Conservation (phyloP, 2,329 filamentous ascomycete genomes). For the Alternaria infectoria region DNA sequence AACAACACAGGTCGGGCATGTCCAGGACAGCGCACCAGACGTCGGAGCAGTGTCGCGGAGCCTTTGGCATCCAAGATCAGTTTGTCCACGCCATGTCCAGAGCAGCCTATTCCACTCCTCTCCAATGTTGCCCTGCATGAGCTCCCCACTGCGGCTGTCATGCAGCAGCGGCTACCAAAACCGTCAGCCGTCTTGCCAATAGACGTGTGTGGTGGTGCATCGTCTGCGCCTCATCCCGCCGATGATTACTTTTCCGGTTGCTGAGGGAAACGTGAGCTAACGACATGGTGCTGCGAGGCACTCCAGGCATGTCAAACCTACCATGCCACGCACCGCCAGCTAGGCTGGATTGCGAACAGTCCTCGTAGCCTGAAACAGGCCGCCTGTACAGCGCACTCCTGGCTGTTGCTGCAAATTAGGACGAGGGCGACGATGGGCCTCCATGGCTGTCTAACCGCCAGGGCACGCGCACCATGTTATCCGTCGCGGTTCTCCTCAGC, state of each 20-base stretch:
- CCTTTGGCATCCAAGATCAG: not conserved
- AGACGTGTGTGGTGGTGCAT: conserved; percentile 4
- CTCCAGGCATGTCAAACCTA: not conserved
- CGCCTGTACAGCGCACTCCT: not conserved
- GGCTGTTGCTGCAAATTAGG: not conserved
- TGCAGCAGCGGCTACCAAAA: conserved; percentile 8
- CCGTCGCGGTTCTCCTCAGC: not conserved
- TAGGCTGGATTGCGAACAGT: not conserved
- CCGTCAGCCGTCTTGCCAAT: conserved; percentile 5
- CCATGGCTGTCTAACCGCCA: not conserved
- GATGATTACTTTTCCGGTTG: conserved; percentile 11
- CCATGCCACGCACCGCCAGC: not conserved
- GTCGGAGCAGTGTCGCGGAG: not conserved
- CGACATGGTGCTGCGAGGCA: not conserved
- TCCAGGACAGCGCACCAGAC: not conserved
- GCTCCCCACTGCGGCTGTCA: conserved; percentile 10
- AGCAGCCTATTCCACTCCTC: conserved; percentile 10
- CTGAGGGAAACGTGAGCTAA: conserved; percentile 5
- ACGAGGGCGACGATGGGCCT: not conserved
- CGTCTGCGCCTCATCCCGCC: not conserved
- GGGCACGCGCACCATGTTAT: not conserved
- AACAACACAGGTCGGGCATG: conserved; percentile 3
- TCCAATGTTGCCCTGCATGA: conserved; percentile 14
- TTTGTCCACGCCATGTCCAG: conserved; percentile 5
- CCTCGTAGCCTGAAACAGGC: not conserved